These are phyloP conservation scores for Tricholomella constricta DNA, from an alignment of 768 basidiomycete genomes.

Conservation along the genomic window DNA sequence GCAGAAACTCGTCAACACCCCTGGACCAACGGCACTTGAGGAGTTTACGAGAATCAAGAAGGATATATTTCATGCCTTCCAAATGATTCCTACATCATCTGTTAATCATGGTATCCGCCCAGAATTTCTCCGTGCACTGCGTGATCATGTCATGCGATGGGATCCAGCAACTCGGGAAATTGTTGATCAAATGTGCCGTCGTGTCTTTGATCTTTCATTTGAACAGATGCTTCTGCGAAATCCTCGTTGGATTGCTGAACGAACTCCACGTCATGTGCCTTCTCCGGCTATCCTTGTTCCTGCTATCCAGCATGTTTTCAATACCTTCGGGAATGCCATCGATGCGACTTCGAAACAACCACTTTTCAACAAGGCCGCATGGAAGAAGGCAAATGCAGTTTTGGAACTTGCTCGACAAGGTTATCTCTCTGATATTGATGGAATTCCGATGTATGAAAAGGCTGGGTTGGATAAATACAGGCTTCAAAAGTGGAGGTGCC, in stretches of 20 bases:
- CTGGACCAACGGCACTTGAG: too few relatives aligned
- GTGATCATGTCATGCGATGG: conserved; percentile 26
- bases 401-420: conserved; percentile 21
- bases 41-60: too few relatives aligned
- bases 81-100: conserved; percentile 2
- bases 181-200: conserved; percentile 20
- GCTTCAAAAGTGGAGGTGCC: conserved; percentile 19
- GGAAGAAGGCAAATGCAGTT: conserved; percentile 15
- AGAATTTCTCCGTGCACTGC: conserved; percentile 20
- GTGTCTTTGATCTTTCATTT: background rate
- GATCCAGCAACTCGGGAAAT: conserved; percentile 14
- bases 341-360: conserved; percentile 20
- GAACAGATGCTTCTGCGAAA: conserved; percentile 22
- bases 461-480: conserved; percentile 20
- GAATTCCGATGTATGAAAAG: conserved; percentile 19
- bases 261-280: conserved; percentile 20
- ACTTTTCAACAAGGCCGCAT: conserved; percentile 13
- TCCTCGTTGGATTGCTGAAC: conserved; percentile 18
- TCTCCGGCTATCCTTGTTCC: conserved; percentile 20
- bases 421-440: conserved; percentile 23
- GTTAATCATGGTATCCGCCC: conserved; percentile 20
- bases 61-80: too few relatives aligned
- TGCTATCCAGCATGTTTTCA: conserved; percentile 20
- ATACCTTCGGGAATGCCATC: conserved; percentile 17
- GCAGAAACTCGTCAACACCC: too few relatives aligned